A percentile compares a stretch with the other conserved stretches of the same genome.
phyloP scores from a whole-genome alignment of 192 early-diverging fungal species.

The Backusella luteola region DNA sequence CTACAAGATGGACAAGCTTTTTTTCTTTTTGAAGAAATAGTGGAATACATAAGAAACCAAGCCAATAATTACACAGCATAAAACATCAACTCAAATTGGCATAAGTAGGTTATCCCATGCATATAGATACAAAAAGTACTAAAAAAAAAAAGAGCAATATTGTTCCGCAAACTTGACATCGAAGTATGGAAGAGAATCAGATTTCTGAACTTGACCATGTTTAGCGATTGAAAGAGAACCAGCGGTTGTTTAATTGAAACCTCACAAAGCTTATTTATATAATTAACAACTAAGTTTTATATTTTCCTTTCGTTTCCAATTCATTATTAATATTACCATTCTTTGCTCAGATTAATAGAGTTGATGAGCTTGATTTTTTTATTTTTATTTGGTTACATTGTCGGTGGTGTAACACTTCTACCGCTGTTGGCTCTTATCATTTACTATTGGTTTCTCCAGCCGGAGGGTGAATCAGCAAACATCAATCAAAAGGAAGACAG shows the following conservation, averaged over 20 bases:
- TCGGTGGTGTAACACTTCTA: background rate
- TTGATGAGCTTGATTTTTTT: background rate
- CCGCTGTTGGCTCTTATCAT: background rate
- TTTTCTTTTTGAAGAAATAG: no score
- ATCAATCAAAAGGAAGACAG: background rate
- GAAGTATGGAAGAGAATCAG: background rate
- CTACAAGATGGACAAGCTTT: no score
- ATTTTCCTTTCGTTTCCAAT: background rate
- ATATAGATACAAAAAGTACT: no score
- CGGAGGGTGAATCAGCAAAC: background rate
- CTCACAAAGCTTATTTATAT: background rate
- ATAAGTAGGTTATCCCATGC: no score
- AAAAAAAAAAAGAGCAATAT: no score
- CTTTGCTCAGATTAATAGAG: background rate
- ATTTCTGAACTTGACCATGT: background rate
- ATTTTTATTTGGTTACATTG: background rate
- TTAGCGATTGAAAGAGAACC: background rate
- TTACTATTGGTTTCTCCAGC: background rate
- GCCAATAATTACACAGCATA: no score
- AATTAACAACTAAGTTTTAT: background rate
- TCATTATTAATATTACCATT: background rate
- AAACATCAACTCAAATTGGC: no score
- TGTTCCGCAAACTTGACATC: no score
- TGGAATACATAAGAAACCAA: no score
- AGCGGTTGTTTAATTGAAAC: background rate